A percentile compares a stretch with the other conserved stretches of the same genome.
Conservation (phyloP, 2,329 filamentous ascomycete genomes). For the Zasmidium cellare region DNA sequence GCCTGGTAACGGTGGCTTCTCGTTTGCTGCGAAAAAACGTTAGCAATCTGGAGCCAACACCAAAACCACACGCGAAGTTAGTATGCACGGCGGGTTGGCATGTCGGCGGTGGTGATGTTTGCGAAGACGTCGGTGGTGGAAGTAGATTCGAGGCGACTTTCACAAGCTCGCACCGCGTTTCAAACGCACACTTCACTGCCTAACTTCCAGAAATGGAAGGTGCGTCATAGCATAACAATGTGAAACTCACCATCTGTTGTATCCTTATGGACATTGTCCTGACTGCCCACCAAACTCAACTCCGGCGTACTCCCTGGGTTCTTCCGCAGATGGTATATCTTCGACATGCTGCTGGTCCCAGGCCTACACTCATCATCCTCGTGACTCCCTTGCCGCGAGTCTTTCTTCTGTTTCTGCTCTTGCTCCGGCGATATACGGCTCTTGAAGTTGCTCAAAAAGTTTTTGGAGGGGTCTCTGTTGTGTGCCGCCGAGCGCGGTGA, state of each 20-base stretch:
- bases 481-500: slow-evolving; percentile 26
- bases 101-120: not conserved
- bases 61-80: not conserved
- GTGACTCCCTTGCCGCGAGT: slow-evolving; percentile 25
- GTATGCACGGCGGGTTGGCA: not conserved
- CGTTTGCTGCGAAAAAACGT: slow-evolving; percentile 16
- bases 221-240: not conserved
- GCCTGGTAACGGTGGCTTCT: slow-evolving; percentile 14
- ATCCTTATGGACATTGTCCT: slow-evolving; percentile 28
- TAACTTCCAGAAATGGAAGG: not conserved
- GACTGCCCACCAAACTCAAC: slow-evolving; percentile 38
- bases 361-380: slow-evolving; percentile 32
- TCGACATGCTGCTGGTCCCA: slow-evolving; percentile 33
- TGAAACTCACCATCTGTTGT: slow-evolving; percentile 30
- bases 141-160: not conserved
- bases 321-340: slow-evolving; percentile 43
- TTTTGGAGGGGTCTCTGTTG: slow-evolving; percentile 28
- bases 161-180: not conserved
- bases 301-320: slow-evolving; percentile 51
- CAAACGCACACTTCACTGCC: not conserved
- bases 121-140: slow-evolving; percentile 1
- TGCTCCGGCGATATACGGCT: slow-evolving; percentile 21
- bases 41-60: slow-evolving; percentile 6
- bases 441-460: slow-evolving; percentile 30
- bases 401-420: slow-evolving; percentile 18